Conservation (phyloP, 1,139 yeast genomes). For the Saccharomyces hybrid region DNA sequence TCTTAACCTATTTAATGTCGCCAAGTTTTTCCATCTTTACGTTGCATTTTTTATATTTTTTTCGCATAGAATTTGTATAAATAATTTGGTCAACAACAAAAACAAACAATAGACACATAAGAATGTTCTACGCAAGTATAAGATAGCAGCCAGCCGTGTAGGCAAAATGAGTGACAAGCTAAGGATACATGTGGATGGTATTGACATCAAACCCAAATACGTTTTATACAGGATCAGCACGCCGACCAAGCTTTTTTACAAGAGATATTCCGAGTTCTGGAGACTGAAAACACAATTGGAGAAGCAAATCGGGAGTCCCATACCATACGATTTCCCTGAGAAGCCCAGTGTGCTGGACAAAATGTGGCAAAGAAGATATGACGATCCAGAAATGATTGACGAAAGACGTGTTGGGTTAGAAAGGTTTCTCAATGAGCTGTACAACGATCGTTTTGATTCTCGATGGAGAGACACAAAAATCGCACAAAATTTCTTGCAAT, state of each 20-base stretch:
- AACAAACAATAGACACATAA: background rate
- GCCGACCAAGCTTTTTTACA: slow-evolving; percentile 6
- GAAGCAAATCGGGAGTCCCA: slow-evolving; percentile 36
- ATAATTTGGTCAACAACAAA: background rate
- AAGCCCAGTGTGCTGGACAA: slow-evolving; percentile 18
- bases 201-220: slow-evolving; percentile 3
- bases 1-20: background rate
- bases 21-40: background rate
- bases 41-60: too few species aligned
- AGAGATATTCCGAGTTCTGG: slow-evolving; percentile 42
- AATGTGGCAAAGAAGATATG: slow-evolving; percentile 7
- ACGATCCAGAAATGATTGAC: slow-evolving; percentile 35
- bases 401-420: slow-evolving; percentile 45
- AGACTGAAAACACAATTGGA: slow-evolving; percentile 41
- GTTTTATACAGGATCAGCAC: slow-evolving; percentile 1
- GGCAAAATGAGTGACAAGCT: background rate
- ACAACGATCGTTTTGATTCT: slow-evolving; percentile 39
- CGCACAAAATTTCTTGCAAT: slow-evolving; percentile 33
- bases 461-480: slow-evolving; percentile 37
- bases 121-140: too few species aligned
- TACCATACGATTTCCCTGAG: slow-evolving; percentile 46
- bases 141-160: too few species aligned
- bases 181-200: background rate
- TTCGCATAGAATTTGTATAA: background rate
- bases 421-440: slow-evolving; percentile 41